These are phyloP conservation scores for Dactylellina sp. DNA, from an alignment of 2,329 filamentous ascomycete genomes.

Conservation along the genomic window DNA sequence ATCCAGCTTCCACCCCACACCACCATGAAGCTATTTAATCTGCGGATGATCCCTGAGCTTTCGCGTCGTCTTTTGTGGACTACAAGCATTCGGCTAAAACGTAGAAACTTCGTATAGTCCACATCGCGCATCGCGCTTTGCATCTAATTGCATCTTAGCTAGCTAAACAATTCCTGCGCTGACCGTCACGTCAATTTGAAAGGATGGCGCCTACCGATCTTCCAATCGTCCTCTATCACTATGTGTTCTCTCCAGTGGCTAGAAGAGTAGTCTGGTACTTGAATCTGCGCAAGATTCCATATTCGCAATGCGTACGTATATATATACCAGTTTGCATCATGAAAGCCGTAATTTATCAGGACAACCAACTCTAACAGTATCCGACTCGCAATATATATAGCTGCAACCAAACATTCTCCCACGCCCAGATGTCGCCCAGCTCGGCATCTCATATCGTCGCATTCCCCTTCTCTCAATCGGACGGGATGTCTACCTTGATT, in stretches of 20 bases:
- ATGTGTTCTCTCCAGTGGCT: conserved; percentile 74
- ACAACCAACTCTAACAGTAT: conserved; percentile 17
- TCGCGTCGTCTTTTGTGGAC: background rate
- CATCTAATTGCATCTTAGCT: too few relatives aligned
- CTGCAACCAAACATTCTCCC: conserved; percentile 75
- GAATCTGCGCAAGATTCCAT: conserved; percentile 73
- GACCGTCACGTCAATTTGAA: background rate
- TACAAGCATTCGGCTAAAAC: too few relatives aligned
- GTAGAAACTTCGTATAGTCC: too few relatives aligned
- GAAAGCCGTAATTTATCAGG: conserved; percentile 1
- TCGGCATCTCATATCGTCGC: conserved; percentile 76
- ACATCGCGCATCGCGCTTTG: background rate
- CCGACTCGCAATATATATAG: conserved; percentile 65
- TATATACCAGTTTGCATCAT: too few relatives aligned
- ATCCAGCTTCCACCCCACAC: background rate
- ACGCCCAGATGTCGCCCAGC: conserved; percentile 72
- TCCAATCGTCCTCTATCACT: conserved; percentile 74
- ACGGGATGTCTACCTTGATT: conserved; percentile 76
- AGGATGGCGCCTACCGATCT: conserved; percentile 27
- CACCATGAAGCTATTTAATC: conserved; percentile 14
- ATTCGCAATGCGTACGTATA: conserved; percentile 74
- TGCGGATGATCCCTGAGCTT: background rate
- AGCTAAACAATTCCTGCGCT: too few relatives aligned
- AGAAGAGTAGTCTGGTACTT: conserved; percentile 76
- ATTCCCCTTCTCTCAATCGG: conserved; percentile 77